Evolutionary conservation across 2,329 filamentous ascomycete genomes (phyloP).

Genomic region (Ambrosiella beaveri): DNA sequence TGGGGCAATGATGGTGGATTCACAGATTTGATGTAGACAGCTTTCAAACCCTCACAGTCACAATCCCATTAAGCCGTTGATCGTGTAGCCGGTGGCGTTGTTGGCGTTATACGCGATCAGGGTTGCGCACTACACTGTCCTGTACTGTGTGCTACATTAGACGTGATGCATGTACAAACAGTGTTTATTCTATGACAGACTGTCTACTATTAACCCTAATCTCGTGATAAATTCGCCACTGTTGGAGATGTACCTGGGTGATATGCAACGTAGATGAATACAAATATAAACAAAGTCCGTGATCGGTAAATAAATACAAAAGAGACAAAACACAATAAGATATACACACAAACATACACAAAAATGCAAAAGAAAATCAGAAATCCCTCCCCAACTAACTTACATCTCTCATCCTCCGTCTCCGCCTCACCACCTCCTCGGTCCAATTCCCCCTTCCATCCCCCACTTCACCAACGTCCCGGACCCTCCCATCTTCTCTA

Average conservation of each 20-base stretch:
- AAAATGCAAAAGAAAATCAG: not conserved
- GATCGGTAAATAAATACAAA: not conserved
- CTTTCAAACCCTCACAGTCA: too few relatives aligned
- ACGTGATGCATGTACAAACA: too few relatives aligned
- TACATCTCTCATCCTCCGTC: not conserved
- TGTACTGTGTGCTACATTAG: too few relatives aligned
- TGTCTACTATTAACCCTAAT: too few relatives aligned
- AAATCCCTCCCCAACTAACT: not conserved
- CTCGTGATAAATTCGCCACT: not conserved
- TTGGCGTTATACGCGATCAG: too few relatives aligned
- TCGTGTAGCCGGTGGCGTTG: too few relatives aligned
- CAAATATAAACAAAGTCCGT: not conserved
- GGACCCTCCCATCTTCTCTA: constrained; percentile 15
- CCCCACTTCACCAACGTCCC: not conserved
- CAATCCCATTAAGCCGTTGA: too few relatives aligned
- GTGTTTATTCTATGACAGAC: too few relatives aligned
- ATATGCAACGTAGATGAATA: not conserved
- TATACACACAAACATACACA: not conserved
- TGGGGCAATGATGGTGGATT: too few relatives aligned
- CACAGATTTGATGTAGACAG: too few relatives aligned
- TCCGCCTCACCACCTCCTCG: not conserved
- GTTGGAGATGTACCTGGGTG: too few relatives aligned
- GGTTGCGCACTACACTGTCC: too few relatives aligned
- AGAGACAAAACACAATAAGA: constrained; percentile 1
- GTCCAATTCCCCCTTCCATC: not conserved